These are phyloP conservation scores for Lasiosphaeris hirsuta DNA, from an alignment of 495 filamentous ascomycete genomes.

Conservation along the genomic window DNA sequence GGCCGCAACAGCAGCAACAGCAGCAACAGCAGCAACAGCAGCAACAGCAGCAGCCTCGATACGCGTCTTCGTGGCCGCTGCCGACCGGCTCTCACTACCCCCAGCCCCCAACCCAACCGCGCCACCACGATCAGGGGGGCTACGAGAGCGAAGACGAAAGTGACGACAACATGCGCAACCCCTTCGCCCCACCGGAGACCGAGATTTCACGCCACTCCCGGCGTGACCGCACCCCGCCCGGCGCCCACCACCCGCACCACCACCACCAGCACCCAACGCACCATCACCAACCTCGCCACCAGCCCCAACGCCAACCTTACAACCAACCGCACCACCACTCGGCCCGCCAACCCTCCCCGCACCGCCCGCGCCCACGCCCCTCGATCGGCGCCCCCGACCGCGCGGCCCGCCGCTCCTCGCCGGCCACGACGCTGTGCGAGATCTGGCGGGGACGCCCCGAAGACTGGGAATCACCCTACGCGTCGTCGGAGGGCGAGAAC, in stretches of 20 bases:
- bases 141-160: conserved; percentile 23
- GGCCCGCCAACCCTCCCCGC: not conserved
- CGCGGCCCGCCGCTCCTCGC: conserved; percentile 8
- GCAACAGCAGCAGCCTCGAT: conserved; percentile 9
- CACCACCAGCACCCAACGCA: not conserved
- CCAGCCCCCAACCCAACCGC: not conserved
- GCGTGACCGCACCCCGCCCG: too few relatives aligned
- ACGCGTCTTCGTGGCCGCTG: conserved; percentile 26
- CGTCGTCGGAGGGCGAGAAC: conserved; percentile 15
- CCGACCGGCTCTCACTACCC: conserved; percentile 6
- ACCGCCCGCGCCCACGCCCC: not conserved
- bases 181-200: not conserved
- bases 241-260: not conserved
- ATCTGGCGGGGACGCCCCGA: conserved; percentile 29
- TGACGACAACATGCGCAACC: not conserved
- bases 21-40: conserved; percentile 2
- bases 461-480: conserved; percentile 32
- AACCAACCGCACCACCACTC: not conserved
- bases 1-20: conserved; percentile 5
- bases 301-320: too few relatives aligned
- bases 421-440: conserved; percentile 24
- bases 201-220: not conserved
- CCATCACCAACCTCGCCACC: not conserved
- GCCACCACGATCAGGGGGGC: not conserved
- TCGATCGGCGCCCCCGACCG: conserved; percentile 16